phyloP scores from a whole-genome alignment of 2,329 filamentous ascomycete species.

The Arachnomyces sp. region DNA sequence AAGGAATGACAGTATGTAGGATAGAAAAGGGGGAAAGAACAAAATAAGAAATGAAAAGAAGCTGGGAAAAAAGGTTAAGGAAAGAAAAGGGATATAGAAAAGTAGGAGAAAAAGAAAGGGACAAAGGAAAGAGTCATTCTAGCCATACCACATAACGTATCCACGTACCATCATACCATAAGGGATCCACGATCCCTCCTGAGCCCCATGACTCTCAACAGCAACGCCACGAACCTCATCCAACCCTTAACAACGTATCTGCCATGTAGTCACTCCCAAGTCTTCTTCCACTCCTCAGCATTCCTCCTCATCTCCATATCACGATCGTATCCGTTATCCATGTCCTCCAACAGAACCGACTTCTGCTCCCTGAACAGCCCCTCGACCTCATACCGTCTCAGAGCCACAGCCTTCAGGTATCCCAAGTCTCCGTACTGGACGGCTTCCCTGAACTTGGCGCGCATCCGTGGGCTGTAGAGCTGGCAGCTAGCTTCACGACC shows the following conservation, averaged over 20 bases:
- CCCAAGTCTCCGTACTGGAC: constrained; percentile 58
- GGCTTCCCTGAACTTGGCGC: constrained; percentile 59
- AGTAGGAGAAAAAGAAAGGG: constrained; percentile 3
- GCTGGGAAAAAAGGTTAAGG: constrained; percentile 1
- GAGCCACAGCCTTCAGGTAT: constrained; percentile 55
- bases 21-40: background rate
- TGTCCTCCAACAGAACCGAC: constrained; percentile 47
- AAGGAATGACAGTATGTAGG: no score
- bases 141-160: background rate
- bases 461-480: constrained; percentile 73
- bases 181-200: no score
- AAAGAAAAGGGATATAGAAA: no score
- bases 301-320: constrained; percentile 41
- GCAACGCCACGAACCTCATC: background rate
- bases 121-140: background rate
- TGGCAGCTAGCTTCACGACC: constrained; percentile 53
- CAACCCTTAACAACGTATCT: background rate
- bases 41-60: constrained; percentile 6
- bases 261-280: constrained; percentile 36
- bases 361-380: constrained; percentile 50
- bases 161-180: background rate
- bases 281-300: constrained; percentile 42
- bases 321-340: constrained; percentile 49
- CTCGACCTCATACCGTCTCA: constrained; percentile 51
- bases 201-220: background rate